Evolutionary conservation across 192 early-diverging fungal genomes (phyloP).

Genomic region (Podila verticillata): DNA sequence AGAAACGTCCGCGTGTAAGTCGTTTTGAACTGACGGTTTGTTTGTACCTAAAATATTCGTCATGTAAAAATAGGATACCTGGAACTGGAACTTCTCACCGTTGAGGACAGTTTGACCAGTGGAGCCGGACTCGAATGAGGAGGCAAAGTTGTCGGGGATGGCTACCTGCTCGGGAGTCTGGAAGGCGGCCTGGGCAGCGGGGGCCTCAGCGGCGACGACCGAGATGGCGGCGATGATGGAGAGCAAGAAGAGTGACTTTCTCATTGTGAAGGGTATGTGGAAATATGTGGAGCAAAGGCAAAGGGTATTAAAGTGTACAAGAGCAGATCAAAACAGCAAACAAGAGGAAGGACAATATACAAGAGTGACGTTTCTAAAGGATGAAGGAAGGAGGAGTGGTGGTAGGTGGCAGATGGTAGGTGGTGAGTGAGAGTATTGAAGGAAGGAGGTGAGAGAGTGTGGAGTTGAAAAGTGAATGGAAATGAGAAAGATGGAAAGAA

Average conservation of each 20-base stretch:
- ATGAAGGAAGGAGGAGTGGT: background rate
- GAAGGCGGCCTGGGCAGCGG: constrained; percentile 42
- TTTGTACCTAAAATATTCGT: too few relatives aligned
- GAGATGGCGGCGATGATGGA: constrained; percentile 49
- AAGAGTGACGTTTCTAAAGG: background rate
- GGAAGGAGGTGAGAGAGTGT: background rate
- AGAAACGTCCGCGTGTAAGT: too few relatives aligned
- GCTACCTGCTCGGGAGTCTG: constrained; percentile 30
- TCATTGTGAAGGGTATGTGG: constrained; percentile 12
- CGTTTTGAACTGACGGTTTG: too few relatives aligned
- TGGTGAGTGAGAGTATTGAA: background rate
- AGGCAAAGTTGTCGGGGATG: constrained; percentile 48
- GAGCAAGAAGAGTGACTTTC: constrained; percentile 41
- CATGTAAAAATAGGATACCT: constrained; percentile 14
- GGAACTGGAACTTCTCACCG: constrained; percentile 49
- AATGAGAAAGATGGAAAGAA: background rate
- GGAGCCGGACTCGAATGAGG: background rate
- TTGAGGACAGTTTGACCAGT: constrained; percentile 21
- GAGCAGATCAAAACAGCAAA: background rate
- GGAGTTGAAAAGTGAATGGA: background rate
- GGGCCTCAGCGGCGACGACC: constrained; percentile 44
- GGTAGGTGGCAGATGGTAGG: background rate
- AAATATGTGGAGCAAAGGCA: background rate
- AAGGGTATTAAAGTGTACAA: constrained; percentile 3
- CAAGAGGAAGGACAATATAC: background rate